Evolutionary conservation across 768 basidiomycete species (phyloP).

Genomic region (Serendipita sp.): DNA sequence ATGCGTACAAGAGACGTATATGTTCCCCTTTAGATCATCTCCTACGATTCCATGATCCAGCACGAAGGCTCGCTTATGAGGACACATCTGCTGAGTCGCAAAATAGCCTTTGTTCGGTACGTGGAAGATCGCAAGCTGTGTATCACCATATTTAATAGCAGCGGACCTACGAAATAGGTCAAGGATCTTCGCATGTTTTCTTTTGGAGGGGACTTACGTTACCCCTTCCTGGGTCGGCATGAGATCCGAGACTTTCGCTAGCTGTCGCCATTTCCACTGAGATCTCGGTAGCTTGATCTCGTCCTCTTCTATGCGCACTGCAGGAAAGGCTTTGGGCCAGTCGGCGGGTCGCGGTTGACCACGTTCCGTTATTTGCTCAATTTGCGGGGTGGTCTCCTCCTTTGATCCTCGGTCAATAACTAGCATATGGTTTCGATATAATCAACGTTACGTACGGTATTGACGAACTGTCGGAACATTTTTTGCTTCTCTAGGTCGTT

Average conservation of each 20-base stretch:
- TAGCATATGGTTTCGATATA: too few relatives aligned
- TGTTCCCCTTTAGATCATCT: conserved; percentile 28
- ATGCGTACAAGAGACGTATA: conserved; percentile 33
- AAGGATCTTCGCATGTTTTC: conserved; percentile 25
- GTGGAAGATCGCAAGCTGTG: too few relatives aligned
- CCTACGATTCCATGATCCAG: too few relatives aligned
- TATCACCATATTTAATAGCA: too few relatives aligned
- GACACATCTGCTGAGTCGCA: too few relatives aligned
- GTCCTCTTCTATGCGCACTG: conserved; percentile 27
- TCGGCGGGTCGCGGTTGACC: conserved; percentile 48
- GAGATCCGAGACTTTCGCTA: conserved; percentile 35
- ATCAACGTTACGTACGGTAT: conserved; percentile 26
- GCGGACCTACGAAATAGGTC: conserved; percentile 46
- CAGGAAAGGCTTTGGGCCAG: conserved; percentile 43
- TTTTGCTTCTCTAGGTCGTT: conserved; percentile 30
- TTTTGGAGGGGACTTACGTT: conserved; percentile 21
- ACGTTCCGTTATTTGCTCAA: conserved; percentile 41
- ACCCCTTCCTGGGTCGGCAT: conserved; percentile 28
- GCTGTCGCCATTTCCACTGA: conserved; percentile 39
- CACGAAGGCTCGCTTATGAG: too few relatives aligned
- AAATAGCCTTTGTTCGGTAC: too few relatives aligned
- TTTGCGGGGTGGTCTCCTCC: conserved; percentile 26
- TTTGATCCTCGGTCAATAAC: conserved; percentile 7
- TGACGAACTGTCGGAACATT: conserved; percentile 47
- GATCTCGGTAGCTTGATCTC: conserved; percentile 28